These are phyloP conservation scores for Fraxinus platypoda DNA, from an alignment of 305 asterid genomes.

Conservation along the genomic window DNA sequence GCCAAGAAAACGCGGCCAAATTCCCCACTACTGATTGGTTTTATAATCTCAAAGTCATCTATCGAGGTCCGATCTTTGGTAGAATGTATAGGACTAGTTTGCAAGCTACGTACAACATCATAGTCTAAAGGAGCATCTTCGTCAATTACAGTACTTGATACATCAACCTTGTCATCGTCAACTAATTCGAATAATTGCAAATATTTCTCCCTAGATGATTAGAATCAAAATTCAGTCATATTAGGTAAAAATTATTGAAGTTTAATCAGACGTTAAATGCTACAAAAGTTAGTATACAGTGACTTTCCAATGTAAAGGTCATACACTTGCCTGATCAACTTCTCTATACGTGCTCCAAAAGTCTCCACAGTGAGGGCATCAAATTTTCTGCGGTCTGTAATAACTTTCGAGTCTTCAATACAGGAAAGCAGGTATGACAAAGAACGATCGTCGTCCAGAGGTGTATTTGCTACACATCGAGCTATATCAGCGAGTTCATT, in stretches of 20 bases:
- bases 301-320: slow-evolving; percentile 18
- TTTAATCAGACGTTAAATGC: background rate
- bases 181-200: slow-evolving; percentile 90
- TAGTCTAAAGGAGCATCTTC: slow-evolving; percentile 97
- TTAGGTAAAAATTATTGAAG: background rate
- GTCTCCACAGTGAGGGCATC: slow-evolving; percentile 97
- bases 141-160: slow-evolving; percentile 84
- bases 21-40: slow-evolving; percentile 99
- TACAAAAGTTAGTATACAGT: slow-evolving; percentile 19
- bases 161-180: slow-evolving; percentile 92
- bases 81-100: slow-evolving; percentile 92
- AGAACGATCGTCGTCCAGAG: slow-evolving; percentile 87
- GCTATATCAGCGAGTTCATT: slow-evolving; percentile 98
- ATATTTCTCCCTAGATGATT: slow-evolving; percentile 80
- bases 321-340: slow-evolving; percentile 68
- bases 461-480: slow-evolving; percentile 90
- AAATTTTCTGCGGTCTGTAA: slow-evolving; percentile 79
- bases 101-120: slow-evolving; percentile 92
- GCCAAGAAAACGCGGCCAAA: slow-evolving; percentile 98
- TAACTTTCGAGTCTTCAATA: slow-evolving; percentile 94
- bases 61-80: slow-evolving; percentile 91
- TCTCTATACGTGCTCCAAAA: slow-evolving; percentile 97
- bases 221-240: slow-evolving; percentile 19
- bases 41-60: slow-evolving; percentile 96
- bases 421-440: slow-evolving; percentile 81